A percentile compares a stretch with the other conserved stretches of the same genome.
Evolutionary conservation across 2,329 filamentous ascomycete genomes (phyloP).

Genomic region (Colletotrichum magnum): DNA sequence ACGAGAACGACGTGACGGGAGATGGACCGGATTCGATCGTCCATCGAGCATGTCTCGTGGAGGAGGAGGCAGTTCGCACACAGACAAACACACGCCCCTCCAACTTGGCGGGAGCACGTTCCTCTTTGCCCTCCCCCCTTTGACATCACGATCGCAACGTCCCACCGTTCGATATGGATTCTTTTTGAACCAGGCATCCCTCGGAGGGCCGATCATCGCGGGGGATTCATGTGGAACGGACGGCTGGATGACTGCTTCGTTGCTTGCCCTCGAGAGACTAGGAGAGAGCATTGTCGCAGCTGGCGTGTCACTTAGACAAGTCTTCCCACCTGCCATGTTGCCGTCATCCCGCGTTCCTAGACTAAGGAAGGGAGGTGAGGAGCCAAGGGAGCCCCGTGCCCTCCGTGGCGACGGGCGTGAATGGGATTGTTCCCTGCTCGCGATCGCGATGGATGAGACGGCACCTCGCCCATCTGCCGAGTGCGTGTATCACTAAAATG

Average conservation of each 20-base stretch:
- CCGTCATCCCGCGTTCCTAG: no score
- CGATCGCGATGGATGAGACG: constrained; percentile 18
- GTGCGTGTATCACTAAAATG: no score
- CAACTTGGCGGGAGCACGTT: constrained; percentile 1
- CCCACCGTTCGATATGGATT: constrained; percentile 1
- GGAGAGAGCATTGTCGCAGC: not conserved
- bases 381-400: no score
- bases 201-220: no score
- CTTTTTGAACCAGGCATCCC: not conserved
- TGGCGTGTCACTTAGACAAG: no score
- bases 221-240: no score
- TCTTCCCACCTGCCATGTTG: no score
- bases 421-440: constrained; percentile 10
- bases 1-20: constrained; percentile 9
- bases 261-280: no score
- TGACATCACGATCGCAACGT: constrained; percentile 18
- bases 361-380: no score
- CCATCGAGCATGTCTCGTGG: constrained; percentile 5
- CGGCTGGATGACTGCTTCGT: no score
- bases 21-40: not conserved
- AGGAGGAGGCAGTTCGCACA: not conserved
- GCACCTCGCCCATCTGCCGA: not conserved
- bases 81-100: constrained; percentile 11
- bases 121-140: not conserved
- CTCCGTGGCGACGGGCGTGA: not conserved